Base-by-base conservation (phyloP, 805 yeast genomes). In the Candida nitratophila region DNA sequence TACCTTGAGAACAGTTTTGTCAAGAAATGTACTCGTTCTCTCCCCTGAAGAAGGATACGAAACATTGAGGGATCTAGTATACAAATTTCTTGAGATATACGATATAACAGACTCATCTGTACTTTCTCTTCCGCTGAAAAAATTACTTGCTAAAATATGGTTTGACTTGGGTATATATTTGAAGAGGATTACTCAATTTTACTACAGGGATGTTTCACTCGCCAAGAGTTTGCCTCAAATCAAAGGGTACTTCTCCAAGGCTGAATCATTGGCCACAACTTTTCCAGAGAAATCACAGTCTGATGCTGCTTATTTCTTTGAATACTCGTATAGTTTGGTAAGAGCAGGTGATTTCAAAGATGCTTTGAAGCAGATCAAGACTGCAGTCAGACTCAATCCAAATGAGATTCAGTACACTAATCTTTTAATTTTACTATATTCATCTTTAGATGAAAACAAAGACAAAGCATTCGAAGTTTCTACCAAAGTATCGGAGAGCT, bases 321-420 rank as follows among this genome's bases (percentile, higher is more conserved):
- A 71, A 44, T 79, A 77, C 54, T 75, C 82, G 1, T 67, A 70
- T 40, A 61, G 67, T 4, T 60, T 78, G 34, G 70, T 82, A 1
- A 68, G 71, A 46, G 56, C 62, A 19, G 63, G 75, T 19, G 61
- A 70, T 16, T 55, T 71, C 15, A 65, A 63, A 20, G 69, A 68
- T 9, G 66, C 84, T 3, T 55, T 69, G 11, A 70, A 66, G 46
- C 60, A 72, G 39, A 56, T 79, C 47, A 81, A 77, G 54, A 60
- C 65, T 39, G 61, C 65, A 4, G 63, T 80, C 46, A 75, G 70
- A 38, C 60, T 68, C 35, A 69, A 69, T 44, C 83, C 86, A 0
- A 74, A 74, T 36, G 73, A 78, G 41, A 68, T 81, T 52, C 74
- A 73, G 52, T 73, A 81, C 8, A 80, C 91, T 80, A 85, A 85